These are phyloP conservation scores for Peniophora sp. DNA, from an alignment of 1,284 basidiomycete genomes.

Conservation along the genomic window DNA sequence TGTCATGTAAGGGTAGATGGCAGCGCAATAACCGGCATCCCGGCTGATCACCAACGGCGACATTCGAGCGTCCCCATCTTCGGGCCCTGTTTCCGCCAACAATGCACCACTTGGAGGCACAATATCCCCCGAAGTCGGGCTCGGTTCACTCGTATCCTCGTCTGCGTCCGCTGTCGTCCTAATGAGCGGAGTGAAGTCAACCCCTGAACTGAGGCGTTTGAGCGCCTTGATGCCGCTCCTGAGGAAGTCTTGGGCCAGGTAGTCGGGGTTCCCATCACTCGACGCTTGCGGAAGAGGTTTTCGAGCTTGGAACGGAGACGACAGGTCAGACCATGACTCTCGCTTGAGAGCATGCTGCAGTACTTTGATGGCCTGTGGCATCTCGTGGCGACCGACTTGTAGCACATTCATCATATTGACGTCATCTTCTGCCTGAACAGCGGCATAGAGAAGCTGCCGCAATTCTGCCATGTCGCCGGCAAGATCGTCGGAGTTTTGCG, in stretches of 20 bases:
- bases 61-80: too few relatives aligned
- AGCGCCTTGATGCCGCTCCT: constrained; percentile 41
- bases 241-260: constrained; percentile 37
- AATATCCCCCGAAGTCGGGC: too few relatives aligned
- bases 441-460: constrained; percentile 46
- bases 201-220: constrained; percentile 30
- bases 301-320: not conserved
- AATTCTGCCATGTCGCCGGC: constrained; percentile 50
- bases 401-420: constrained; percentile 56
- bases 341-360: constrained; percentile 60
- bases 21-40: constrained; percentile 89
- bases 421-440: constrained; percentile 51
- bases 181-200: constrained; percentile 10
- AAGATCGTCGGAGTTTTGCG: constrained; percentile 48
- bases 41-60: too few relatives aligned
- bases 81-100: too few relatives aligned
- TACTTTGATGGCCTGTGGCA: constrained; percentile 75
- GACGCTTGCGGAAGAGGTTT: not conserved
- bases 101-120: too few relatives aligned
- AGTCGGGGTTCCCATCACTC: constrained; percentile 13
- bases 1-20: constrained; percentile 92
- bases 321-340: constrained; percentile 15
- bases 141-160: too few relatives aligned
- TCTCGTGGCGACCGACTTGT: constrained; percentile 57
- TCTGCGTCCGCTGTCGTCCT: too few relatives aligned